These are phyloP conservation scores for Plectranthus barbatus DNA, from an alignment of 257 asterid species.

Conservation along the genomic window DNA sequence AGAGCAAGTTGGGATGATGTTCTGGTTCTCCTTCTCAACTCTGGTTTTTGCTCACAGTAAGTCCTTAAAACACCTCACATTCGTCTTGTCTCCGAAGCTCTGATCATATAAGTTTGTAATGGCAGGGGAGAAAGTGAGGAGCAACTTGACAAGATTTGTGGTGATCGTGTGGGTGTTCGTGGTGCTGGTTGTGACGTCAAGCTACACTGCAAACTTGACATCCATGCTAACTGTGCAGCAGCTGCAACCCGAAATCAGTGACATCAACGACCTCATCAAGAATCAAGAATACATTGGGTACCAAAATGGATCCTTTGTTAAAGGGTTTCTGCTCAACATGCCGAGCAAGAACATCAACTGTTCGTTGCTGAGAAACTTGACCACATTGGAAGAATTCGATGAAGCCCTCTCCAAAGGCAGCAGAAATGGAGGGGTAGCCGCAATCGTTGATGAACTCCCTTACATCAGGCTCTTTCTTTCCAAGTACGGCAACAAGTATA, in stretches of 20 bases:
- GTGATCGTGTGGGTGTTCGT: too few relatives aligned
- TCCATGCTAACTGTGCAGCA: constrained; percentile 27
- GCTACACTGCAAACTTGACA: too few relatives aligned
- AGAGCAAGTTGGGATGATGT: constrained; percentile 39
- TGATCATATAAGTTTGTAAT: background rate
- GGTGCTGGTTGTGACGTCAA: too few relatives aligned
- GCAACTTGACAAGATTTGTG: constrained; percentile 37
- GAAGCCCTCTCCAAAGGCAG: constrained; percentile 44
- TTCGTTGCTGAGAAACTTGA: constrained; percentile 20
- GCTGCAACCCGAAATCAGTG: constrained; percentile 26
- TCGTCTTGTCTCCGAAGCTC: too few relatives aligned
- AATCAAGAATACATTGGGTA: constrained; percentile 35
- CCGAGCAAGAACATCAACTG: constrained; percentile 4
- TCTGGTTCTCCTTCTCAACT: constrained; percentile 53
- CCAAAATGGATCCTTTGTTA: constrained; percentile 33
- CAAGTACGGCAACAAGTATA: constrained; percentile 28
- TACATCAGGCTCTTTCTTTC: constrained; percentile 33
- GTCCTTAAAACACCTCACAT: constrained; percentile 8
- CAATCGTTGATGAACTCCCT: constrained; percentile 48
- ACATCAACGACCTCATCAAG: constrained; percentile 17
- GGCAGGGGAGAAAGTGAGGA: constrained; percentile 42
- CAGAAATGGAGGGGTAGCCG: constrained; percentile 39
- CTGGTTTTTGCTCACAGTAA: constrained; percentile 45
- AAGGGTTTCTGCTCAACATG: constrained; percentile 8
- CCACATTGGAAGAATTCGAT: constrained; percentile 22